Evolutionary conservation across 805 yeast species (phyloP).

Genomic region (Cyberlindnera galapagoensis): DNA sequence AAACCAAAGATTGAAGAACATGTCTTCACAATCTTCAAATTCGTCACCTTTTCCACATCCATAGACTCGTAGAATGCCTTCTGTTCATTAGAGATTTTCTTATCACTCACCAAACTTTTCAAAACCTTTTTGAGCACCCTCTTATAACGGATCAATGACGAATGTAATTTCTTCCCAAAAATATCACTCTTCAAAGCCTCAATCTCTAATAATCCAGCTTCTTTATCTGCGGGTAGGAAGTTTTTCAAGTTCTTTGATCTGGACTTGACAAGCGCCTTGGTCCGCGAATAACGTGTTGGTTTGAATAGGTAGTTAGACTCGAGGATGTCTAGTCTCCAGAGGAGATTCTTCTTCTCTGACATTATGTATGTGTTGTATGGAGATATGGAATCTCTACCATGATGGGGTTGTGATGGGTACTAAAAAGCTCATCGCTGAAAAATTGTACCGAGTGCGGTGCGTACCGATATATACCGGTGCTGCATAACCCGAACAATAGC

Average conservation of each 20-base stretch:
- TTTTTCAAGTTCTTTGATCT: conserved; percentile 33
- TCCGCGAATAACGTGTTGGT: conserved; percentile 42
- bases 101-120: conserved; percentile 6
- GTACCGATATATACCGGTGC: no score
- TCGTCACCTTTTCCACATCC: conserved; percentile 21
- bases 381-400: background rate
- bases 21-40: conserved; percentile 18
- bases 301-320: conserved; percentile 41
- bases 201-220: conserved; percentile 41
- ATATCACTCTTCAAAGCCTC: conserved; percentile 36
- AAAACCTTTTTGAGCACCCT: conserved; percentile 30
- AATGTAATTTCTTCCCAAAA: conserved; percentile 44
- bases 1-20: conserved; percentile 9
- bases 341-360: conserved; percentile 27
- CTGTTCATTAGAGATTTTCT: conserved; percentile 13
- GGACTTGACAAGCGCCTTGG: conserved; percentile 28
- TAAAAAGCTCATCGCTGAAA: conserved; percentile 1
- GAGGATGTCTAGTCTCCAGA: conserved; percentile 51
- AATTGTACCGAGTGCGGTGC: no score
- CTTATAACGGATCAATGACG: conserved; percentile 34
- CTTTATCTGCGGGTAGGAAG: conserved; percentile 29
- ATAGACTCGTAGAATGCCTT: conserved; percentile 16
- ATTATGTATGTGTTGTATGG: conserved; percentile 2
- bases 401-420: background rate
- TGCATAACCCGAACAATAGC: no score